Conservation (phyloP, 768 basidiomycete species). For the Paxillus rubicundulus region DNA sequence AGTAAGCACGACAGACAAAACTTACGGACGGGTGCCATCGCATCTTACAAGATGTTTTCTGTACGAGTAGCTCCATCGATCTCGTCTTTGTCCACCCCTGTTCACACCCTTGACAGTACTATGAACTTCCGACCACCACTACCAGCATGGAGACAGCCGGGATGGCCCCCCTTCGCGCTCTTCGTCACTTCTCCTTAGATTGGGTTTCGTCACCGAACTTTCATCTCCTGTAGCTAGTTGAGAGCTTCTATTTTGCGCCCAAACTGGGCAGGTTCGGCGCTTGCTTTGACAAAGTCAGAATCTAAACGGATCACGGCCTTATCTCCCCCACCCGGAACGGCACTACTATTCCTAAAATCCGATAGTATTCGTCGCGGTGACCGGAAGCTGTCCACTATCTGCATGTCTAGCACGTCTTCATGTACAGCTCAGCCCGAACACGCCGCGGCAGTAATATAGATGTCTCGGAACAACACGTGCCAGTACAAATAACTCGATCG, state of each 20-base stretch:
- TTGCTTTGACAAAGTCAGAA: conserved; percentile 4
- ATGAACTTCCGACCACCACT: conserved; percentile 8
- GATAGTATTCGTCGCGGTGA: conserved; percentile 14
- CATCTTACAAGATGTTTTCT: conserved; percentile 11
- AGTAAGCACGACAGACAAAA: conserved; percentile 17
- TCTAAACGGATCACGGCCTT: conserved; percentile 32
- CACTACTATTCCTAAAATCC: conserved; percentile 3
- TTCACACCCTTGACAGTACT: conserved; percentile 12
- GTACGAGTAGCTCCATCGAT: conserved; percentile 11
- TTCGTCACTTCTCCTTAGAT: conserved; percentile 6
- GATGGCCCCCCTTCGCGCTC: background rate
- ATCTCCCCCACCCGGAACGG: conserved; percentile 25
- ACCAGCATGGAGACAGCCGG: background rate
- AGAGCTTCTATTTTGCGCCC: background rate
- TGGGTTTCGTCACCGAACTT: conserved; percentile 13
- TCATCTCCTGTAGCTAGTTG: conserved; percentile 1
- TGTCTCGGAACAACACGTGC: conserved; percentile 13
- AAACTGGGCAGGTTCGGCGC: conserved; percentile 8
- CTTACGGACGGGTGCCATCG: background rate
- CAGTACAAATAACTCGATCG: background rate
- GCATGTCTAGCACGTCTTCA: conserved; percentile 4
- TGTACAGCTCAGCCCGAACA: conserved; percentile 9
- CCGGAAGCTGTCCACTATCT: conserved; percentile 6
- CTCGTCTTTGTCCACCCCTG: conserved; percentile 28
- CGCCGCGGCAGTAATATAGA: conserved; percentile 28